phyloP scores from a whole-genome alignment of 179 eudicot genomes.

The Amaranthus tricolor region DNA sequence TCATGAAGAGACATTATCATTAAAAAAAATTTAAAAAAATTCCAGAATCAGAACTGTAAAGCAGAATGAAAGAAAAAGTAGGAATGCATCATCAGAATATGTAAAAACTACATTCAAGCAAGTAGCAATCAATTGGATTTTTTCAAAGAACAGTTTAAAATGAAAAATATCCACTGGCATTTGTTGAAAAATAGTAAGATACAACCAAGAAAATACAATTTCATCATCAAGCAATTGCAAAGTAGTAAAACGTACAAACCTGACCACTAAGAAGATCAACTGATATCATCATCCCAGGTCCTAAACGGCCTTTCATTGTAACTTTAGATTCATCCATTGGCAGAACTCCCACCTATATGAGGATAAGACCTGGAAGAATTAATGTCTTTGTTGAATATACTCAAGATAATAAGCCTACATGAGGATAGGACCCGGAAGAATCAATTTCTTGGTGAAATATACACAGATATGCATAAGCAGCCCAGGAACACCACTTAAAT shows the following conservation, averaged over 20 bases:
- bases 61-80: neutral
- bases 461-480: neutral
- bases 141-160: too few relatives aligned
- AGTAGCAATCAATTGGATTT: too few relatives aligned
- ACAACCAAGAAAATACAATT: neutral
- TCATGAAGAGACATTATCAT: too few relatives aligned
- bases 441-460: too few relatives aligned
- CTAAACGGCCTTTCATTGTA: constrained; percentile 94
- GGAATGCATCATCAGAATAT: neutral
- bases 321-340: constrained; percentile 97
- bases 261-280: constrained; percentile 85
- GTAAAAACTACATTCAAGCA: too few relatives aligned
- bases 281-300: constrained; percentile 99
- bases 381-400: constrained; percentile 31
- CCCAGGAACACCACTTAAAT: constrained; percentile 13
- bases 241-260: constrained; percentile 43
- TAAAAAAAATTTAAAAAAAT: too few relatives aligned
- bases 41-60: too few relatives aligned
- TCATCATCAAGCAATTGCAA: neutral
- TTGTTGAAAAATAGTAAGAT: too few relatives aligned
- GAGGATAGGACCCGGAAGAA: too few relatives aligned
- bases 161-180: too few relatives aligned
- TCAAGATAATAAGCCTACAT: constrained; percentile 12
- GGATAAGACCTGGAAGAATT: constrained; percentile 34
- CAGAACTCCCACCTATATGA: constrained; percentile 85